Base-by-base conservation (phyloP, 2,329 filamentous ascomycete genomes). In the Calonectria leucothoes region DNA sequence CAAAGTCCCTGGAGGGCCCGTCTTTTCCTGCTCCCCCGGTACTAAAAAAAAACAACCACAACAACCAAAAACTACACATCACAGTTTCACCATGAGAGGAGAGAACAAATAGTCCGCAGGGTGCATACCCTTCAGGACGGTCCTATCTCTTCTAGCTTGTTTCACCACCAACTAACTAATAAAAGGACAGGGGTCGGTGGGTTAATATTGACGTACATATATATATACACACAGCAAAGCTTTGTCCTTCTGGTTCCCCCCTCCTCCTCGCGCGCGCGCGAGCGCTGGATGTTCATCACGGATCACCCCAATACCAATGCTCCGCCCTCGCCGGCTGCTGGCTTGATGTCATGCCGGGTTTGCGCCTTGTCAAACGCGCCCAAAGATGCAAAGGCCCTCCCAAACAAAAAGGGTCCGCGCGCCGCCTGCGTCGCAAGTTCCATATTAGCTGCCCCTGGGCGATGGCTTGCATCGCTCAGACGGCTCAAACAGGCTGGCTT, bases 71-170 rank as follows among this genome's bases (percentile, higher is more conserved):
- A 45, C 39, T 8, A n/a, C 20, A n/a, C 10, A 31, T 63, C 33
- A 15, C 42, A 52, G 63, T 71, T 71, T 71, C 64, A 67, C 64
- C 27, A n/a, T n/a, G n/a, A n/a, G n/a, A n/a, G 59, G 23, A 35
- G n/a, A 37, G n/a, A 35, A 39, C n/a, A 29, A 29, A n/a, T 14
- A 57, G 52, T 20, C 33, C 68, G 48, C 49, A 57, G 55, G 55
- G 4, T 29, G 55, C 55, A 59, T 59, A 59, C 39, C 33, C 33
- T n/a, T 37, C 55, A 37, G 23, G 55, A 20, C 37, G 27, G 27
- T 59, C 48, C 37, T 48, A 35, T 65, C 42, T 20, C 52, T 20
- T 48, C 20, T 66, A 67, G 55, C 55, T 57, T 31, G 70, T 72
- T 72, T 72, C 70, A 72, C 64, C 39, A n/a, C n/a, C n/a, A n/a